phyloP scores from a whole-genome alignment of 2,329 filamentous ascomycete species.

The Talaromyces albobiverticillius region DNA sequence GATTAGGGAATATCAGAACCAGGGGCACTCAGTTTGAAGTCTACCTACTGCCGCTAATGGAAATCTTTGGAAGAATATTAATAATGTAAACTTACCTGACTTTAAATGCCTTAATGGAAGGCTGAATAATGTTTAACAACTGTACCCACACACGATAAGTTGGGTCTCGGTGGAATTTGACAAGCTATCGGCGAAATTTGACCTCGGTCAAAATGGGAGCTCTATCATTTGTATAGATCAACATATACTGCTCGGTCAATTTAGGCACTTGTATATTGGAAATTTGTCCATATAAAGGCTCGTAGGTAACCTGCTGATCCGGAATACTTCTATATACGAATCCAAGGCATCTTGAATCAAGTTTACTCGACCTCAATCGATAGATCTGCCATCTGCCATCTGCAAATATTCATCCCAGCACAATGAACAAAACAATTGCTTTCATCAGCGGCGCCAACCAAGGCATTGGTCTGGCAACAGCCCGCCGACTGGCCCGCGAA shows the following conservation, averaged over 20 bases:
- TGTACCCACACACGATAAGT: background rate
- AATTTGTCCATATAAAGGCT: background rate
- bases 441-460: slow-evolving; percentile 15
- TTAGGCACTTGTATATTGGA: background rate
- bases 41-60: too few species aligned
- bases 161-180: background rate
- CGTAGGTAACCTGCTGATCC: background rate
- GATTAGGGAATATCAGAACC: too few species aligned
- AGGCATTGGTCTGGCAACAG: slow-evolving; percentile 13
- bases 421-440: slow-evolving; percentile 8
- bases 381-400: too few species aligned
- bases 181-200: slow-evolving; percentile 5
- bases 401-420: background rate
- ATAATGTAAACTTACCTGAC: too few species aligned
- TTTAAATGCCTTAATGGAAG: too few species aligned
- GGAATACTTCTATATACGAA: too few species aligned
- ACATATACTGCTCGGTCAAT: background rate
- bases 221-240: background rate
- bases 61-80: too few species aligned
- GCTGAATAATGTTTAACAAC: background rate
- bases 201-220: background rate
- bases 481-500: slow-evolving; percentile 9
- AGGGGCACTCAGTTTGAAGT: too few species aligned
- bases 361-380: too few species aligned
- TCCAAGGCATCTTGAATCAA: too few species aligned